phyloP scores from a whole-genome alignment of 1,284 basidiomycete genomes.

The Ganoderma lingzhi region DNA sequence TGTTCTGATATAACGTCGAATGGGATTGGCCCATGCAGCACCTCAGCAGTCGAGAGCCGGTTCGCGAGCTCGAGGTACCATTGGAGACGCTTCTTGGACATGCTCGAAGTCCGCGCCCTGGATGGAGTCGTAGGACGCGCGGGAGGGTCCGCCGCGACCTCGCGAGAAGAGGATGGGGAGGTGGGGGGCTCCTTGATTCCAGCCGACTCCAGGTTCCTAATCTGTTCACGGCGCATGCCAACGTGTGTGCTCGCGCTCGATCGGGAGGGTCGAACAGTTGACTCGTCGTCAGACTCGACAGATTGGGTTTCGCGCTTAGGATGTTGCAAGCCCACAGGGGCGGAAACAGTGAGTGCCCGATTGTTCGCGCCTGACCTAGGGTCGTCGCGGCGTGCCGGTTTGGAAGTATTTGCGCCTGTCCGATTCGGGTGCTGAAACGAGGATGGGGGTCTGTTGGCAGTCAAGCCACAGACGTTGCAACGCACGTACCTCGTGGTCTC shows the following conservation, averaged over 20 bases:
- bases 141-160: not conserved
- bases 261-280: slow-evolving; percentile 18
- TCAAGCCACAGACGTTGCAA: not conserved
- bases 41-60: slow-evolving; percentile 29
- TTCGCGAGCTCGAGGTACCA: slow-evolving; percentile 40
- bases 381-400: not conserved
- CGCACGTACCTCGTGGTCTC: slow-evolving; percentile 25
- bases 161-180: slow-evolving; percentile 3
- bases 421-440: not conserved
- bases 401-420: slow-evolving; percentile 4
- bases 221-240: not conserved
- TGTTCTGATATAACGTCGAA: slow-evolving; percentile 27
- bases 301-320: slow-evolving; percentile 4
- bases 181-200: not conserved
- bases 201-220: not conserved
- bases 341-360: not conserved
- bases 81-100: slow-evolving; percentile 16
- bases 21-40: slow-evolving; percentile 28
- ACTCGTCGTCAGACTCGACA: slow-evolving; percentile 26
- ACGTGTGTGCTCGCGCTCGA: slow-evolving; percentile 7
- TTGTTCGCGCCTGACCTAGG: not conserved
- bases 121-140: not conserved
- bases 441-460: not conserved
- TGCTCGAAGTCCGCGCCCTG: not conserved
- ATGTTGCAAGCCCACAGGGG: not conserved